Conservation (phyloP, 257 asterid genomes). For the Nicotiana obtusifolia region DNA sequence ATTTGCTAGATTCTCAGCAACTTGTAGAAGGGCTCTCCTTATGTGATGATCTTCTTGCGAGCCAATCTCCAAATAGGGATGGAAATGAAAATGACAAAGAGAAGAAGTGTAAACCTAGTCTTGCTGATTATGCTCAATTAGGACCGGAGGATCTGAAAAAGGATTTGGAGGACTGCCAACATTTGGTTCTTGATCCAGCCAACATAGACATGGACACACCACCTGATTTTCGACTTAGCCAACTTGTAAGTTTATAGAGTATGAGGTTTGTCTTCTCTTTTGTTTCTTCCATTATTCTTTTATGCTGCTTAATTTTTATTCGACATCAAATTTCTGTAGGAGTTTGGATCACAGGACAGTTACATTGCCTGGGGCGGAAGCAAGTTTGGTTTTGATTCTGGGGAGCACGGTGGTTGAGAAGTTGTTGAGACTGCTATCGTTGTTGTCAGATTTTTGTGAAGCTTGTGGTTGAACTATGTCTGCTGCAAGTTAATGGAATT, state of each 20-base stretch:
- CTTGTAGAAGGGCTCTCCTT: constrained; percentile 81
- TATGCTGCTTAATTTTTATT: neutral
- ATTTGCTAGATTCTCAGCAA: constrained; percentile 71
- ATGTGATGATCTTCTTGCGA: constrained; percentile 70
- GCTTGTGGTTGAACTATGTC: constrained; percentile 7
- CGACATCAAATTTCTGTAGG: constrained; percentile 31
- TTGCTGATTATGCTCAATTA: constrained; percentile 66
- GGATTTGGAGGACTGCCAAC: constrained; percentile 81
- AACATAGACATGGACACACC: constrained; percentile 59
- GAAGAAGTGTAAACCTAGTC: constrained; percentile 34
- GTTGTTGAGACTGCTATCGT: constrained; percentile 7
- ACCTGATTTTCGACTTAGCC: constrained; percentile 81
- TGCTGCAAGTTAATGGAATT: neutral
- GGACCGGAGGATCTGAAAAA: constrained; percentile 71
- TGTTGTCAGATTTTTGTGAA: constrained; percentile 8
- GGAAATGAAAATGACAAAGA: constrained; percentile 33
- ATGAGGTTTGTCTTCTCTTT: neutral
- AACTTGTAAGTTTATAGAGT: constrained; percentile 41
- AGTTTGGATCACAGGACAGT: constrained; percentile 84
- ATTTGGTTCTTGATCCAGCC: constrained; percentile 44
- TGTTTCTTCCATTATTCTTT: neutral
- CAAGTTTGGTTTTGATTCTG: constrained; percentile 21
- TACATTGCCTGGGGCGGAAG: constrained; percentile 80
- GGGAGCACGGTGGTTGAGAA: constrained; percentile 28
- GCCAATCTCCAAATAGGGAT: constrained; percentile 82